Evolutionary conservation across 371 early-diverging fungal genomes (phyloP).

Genomic region (Sanchytrium tribonematis): DNA sequence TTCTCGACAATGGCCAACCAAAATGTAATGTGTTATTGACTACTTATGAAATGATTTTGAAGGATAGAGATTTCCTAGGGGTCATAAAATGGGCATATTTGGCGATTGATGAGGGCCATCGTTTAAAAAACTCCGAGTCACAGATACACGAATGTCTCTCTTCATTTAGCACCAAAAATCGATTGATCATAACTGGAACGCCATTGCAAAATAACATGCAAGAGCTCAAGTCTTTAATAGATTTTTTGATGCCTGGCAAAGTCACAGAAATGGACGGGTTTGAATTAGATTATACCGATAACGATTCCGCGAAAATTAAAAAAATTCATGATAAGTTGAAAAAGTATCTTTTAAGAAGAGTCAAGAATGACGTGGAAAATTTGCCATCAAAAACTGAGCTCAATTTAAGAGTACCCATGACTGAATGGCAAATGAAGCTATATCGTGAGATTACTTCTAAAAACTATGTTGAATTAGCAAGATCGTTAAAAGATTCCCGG

Average conservation of each 20-base stretch:
- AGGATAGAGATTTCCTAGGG: conserved; percentile 48
- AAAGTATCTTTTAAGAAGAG: conserved; percentile 65
- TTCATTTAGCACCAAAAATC: conserved; percentile 40
- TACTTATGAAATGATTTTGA: conserved; percentile 74
- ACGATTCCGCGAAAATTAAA: conserved; percentile 17
- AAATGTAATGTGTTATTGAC: conserved; percentile 78
- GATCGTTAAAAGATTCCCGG: conserved; percentile 44
- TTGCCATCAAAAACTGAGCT: conserved; percentile 77
- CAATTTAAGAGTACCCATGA: conserved; percentile 71
- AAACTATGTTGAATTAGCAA: conserved; percentile 68
- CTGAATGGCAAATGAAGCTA: conserved; percentile 55
- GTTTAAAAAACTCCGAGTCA: conserved; percentile 60
- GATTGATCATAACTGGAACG: conserved; percentile 61
- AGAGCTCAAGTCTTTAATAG: conserved; percentile 44
- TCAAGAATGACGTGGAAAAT: conserved; percentile 92
- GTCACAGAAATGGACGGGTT: conserved; percentile 28
- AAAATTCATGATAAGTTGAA: conserved; percentile 48
- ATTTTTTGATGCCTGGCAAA: conserved; percentile 53
- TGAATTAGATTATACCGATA: conserved; percentile 29
- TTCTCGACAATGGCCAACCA: conserved; percentile 31
- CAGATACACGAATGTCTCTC: conserved; percentile 52
- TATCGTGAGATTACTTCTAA: conserved; percentile 74
- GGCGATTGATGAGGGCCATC: conserved; percentile 71
- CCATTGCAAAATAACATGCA: conserved; percentile 64
- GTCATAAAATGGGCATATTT: conserved; percentile 51